Evolutionary conservation across 139 green algal species (phyloP), one percentile per base, ranked within the genome.

Genomic region (Closterium sp.): DNA sequence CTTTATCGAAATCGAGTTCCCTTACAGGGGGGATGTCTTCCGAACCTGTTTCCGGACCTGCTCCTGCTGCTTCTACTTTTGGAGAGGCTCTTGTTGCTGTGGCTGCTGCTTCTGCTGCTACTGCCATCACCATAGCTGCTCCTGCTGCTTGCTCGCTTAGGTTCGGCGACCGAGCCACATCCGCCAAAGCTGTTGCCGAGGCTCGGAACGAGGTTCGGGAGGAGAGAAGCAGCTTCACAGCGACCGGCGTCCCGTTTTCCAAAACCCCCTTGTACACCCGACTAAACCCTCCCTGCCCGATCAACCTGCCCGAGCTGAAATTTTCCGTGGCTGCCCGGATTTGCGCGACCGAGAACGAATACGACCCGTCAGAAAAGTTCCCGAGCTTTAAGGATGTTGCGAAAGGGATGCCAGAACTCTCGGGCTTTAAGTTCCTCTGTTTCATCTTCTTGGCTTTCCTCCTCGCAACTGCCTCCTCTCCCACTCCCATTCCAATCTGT

Each of bases 271-370:
- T 79, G 89, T 95, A 97, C 30, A 96, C 95, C 28, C 93, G 92
- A 28, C 94, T 94, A 92, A 96, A 96, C 27, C 95, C 95, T 22
- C 95, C 95, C 86, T 96, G 90, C 10, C 95, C 95, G 31, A 97
- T 70, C 24, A 96, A 27, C 24, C 88, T 91, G 24, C 28, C 34
- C 10, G 73, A 34, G 84, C 13, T 27, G 92, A 93, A 94, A 85
- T 91, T 50, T 30, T 79, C 70, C 19, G 92, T 94, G 70, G 87
- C 92, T n/a, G 13, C 27, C 42, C 27, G 31, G 2, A 94, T 30
- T 38, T 94, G 38, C 45, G 30, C 42, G 28, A 93, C n/a, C 13
- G 92, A 92, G 89, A 93, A 94, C 1, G 31, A 31, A 5, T 85
- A 45, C 62, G 90, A 32, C 17, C 31, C 62, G 4, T 30, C 84